Evolutionary conservation across 768 basidiomycete species (phyloP), one percentile per base, ranked within the genome.

Genomic region (Hericium rajendrae): DNA sequence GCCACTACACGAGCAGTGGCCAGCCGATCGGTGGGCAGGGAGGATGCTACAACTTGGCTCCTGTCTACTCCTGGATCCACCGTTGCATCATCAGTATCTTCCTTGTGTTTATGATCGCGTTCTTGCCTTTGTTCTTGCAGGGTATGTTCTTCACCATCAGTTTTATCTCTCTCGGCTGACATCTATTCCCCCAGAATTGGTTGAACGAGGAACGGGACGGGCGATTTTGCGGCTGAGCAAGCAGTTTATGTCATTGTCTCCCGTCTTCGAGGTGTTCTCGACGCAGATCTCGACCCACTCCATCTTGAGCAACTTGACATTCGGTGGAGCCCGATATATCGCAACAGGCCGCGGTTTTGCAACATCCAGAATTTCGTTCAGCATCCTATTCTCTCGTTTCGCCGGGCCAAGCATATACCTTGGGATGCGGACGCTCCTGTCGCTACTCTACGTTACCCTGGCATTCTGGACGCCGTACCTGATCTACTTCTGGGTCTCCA

Each of bases 291-390:
- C 92, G 70, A 94, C 94, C 49, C 92, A 98, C 68, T 98, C 97
- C 26, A 97, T 99, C 71, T 76, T 97, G 61, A 95, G 86, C 72
- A 95, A 99, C 72, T 74, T 99, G 74, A 95, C 91, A 5, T 97
- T 97, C 59, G 97, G 97, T 72, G 97, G 97, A 51, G 97, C 97
- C 48, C 84, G 97, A 53, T 99, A 98, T 73, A 99, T 99, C 62
- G 94, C 97, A 15, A 99, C 95, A 22, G 97, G 97, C 51, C 91
- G 97, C 80, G 97, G 97, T 41, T 99, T 99, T 68, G 97, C 97
- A 26, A 98, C 95, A 4, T 90, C 92, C 20, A 80, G 97, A 55
- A 91, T 97, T 59, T 88, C 88, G 59, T 99, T 99, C 77, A 88
- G 82, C 69, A 94, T 94, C 66, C 75, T 99, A 16, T 97, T 94